phyloP scores from a whole-genome alignment of 345 rosid genomes.

The Ceriops decandra region DNA sequence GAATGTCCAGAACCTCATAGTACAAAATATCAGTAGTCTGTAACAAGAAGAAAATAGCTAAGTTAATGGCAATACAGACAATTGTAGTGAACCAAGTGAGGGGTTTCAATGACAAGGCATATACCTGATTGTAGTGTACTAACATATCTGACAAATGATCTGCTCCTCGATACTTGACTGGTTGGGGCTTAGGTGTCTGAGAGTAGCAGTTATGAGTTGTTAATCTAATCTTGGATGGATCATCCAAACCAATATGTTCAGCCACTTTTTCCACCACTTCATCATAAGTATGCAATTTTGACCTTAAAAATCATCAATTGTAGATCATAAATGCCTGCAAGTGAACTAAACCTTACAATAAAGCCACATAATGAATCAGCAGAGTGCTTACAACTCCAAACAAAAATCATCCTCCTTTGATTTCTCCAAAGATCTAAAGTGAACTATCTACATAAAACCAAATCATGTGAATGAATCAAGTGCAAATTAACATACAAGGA shows the following conservation, averaged over 20 bases:
- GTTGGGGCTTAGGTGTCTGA: constrained; percentile 96
- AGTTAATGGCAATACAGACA: background rate
- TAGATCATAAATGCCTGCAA: constrained; percentile 7
- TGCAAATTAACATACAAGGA: background rate
- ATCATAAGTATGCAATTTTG: constrained; percentile 82
- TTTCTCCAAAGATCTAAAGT: constrained; percentile 78
- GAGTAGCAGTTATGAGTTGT: constrained; percentile 99
- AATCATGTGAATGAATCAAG: constrained; percentile 11
- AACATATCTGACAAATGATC: constrained; percentile 88
- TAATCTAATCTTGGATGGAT: constrained; percentile 84
- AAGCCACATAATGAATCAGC: background rate
- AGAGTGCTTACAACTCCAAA: constrained; percentile 76
- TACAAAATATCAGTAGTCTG: constrained; percentile 92
- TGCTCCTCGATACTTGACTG: constrained; percentile 83
- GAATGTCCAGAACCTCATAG: constrained; percentile 92
- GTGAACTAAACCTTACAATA: background rate
- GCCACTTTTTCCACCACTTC: constrained; percentile 94
- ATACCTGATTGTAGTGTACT: constrained; percentile 89
- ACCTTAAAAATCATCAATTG: constrained; percentile 42
- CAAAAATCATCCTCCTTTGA: constrained; percentile 88
- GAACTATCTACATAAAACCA: constrained; percentile 58
- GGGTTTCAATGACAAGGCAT: background rate
- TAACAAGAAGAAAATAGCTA: constrained; percentile 8
- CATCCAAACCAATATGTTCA: constrained; percentile 72
- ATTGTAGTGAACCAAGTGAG: constrained; percentile 1